These are phyloP conservation scores for Furcasterigmium sp. DNA, from an alignment of 2,329 filamentous ascomycete species.

Conservation along the genomic window DNA sequence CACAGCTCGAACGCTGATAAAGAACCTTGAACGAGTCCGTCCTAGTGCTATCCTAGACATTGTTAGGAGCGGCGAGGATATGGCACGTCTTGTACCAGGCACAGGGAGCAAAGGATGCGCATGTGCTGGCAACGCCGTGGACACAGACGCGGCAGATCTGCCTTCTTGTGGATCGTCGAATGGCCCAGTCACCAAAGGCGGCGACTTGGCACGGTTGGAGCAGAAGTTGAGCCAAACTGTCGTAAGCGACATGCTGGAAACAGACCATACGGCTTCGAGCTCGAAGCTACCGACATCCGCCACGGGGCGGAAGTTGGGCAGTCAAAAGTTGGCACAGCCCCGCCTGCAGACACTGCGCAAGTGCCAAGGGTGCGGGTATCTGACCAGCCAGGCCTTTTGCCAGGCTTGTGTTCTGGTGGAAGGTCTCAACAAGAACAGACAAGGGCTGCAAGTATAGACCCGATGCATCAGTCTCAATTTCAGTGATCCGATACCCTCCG, in stretches of 20 bases:
- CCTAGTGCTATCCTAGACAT: slow-evolving; percentile 95
- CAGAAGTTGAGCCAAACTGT: slow-evolving; percentile 48
- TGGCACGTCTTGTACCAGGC: slow-evolving; percentile 78
- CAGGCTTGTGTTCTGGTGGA: slow-evolving; percentile 91
- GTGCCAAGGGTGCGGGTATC: slow-evolving; percentile 86
- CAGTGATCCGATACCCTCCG: too few relatives aligned
- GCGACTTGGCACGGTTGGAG: slow-evolving; percentile 63
- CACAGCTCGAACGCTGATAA: slow-evolving; percentile 85
- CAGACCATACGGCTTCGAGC: slow-evolving; percentile 48
- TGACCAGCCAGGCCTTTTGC: slow-evolving; percentile 90
- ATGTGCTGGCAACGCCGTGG: slow-evolving; percentile 39
- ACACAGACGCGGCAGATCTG: slow-evolving; percentile 58
- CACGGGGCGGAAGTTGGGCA: background rate
- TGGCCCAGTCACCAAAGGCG: slow-evolving; percentile 59
- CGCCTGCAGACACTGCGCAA: slow-evolving; percentile 65
- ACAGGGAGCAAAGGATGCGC: slow-evolving; percentile 41
- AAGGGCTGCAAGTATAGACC: slow-evolving; percentile 51
- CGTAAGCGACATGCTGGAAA: slow-evolving; percentile 54
- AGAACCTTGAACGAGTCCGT: slow-evolving; percentile 87
- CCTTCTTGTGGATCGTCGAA: slow-evolving; percentile 8
- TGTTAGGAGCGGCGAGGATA: slow-evolving; percentile 90
- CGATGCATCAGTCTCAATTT: too few relatives aligned
- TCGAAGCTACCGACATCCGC: too few relatives aligned
- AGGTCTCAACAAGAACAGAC: slow-evolving; percentile 76
- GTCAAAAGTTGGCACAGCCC: background rate